Evolutionary conservation across 2,329 filamentous ascomycete genomes (phyloP), one percentile per base, ranked within the genome.

Genomic region (Fusarium tuaranense): DNA sequence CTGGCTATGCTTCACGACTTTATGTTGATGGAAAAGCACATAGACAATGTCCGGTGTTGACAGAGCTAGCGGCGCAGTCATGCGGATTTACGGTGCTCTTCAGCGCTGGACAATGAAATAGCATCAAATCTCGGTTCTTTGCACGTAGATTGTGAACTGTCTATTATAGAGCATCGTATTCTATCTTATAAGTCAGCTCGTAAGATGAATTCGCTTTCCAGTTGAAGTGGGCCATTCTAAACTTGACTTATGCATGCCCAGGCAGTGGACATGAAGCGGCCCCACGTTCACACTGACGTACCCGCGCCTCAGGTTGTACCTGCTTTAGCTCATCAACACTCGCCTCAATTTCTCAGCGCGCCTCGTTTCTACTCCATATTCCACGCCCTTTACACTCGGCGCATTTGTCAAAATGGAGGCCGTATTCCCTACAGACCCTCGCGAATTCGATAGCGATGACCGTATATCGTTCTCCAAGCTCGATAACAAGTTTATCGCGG

Each of bases 381-480:
- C 22, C n/a, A 14, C 27, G 48, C 59, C 34, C n/a, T 39, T 38
- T 13, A 27, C n/a, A 48, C 2, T n/a, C 32, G 27, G n/a, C 20
- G 51, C 39, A 60, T 55, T 7, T 6, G 5, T 61, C 30, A 69
- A 64, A 44, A 83, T 84, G 81, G 81, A 84, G 14, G 51, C 76
- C 3, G 69, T 83, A 13, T 90, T 92, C 66, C 90, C 90, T 25
- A 90, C 86, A 20, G 86, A 94, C 67, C 87, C 89, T 16, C 87
- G 89, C 67, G 89, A 93, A 58, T 97, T 97, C 81, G 92, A 93
- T 78, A 85, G 85, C 68, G 95, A 98, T 81, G 89, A 94, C 32
- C 93, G 95, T 77, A 94, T 98, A 79, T 96, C 94, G 7, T 97
- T 93, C 85, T 96, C 94, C n/a, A 93, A 90, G 81, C 87, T 94